Evolutionary conservation across 2,329 filamentous ascomycete species (phyloP).

Genomic region (Monilinia fructigena): DNA sequence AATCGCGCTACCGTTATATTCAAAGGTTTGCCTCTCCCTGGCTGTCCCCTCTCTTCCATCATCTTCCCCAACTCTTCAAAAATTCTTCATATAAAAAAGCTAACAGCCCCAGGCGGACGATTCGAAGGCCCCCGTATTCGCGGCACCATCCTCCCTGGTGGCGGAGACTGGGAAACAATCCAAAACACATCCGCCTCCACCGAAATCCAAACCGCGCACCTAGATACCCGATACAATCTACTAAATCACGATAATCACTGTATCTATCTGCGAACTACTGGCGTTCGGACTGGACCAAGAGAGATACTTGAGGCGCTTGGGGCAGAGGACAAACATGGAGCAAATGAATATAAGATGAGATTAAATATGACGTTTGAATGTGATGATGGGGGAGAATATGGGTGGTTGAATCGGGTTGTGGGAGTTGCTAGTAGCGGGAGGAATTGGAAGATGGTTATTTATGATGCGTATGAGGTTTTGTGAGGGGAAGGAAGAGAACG

Average conservation of each 20-base stretch:
- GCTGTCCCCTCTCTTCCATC: not conserved
- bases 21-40: not conserved
- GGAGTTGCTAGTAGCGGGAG: constrained; percentile 26
- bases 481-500: not conserved
- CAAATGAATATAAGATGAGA: constrained; percentile 35
- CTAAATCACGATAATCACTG: constrained; percentile 6
- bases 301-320: not conserved
- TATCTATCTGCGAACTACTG: not conserved
- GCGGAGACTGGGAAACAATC: constrained; percentile 19
- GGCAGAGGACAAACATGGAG: not conserved
- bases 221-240: constrained; percentile 6
- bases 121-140: constrained; percentile 22
- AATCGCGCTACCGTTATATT: not conserved
- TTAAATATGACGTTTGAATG: constrained; percentile 38
- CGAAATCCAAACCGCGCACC: not conserved
- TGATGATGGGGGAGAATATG: constrained; percentile 34
- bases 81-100: not conserved
- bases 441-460: constrained; percentile 25
- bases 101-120: constrained; percentile 10
- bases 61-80: not conserved
- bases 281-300: not conserved
- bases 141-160: constrained; percentile 10
- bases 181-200: constrained; percentile 22
- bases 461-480: constrained; percentile 28
- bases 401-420: constrained; percentile 34